Conservation (phyloP, 352 stramenopile genomes). For the Globisporangium viniferum region DNA sequence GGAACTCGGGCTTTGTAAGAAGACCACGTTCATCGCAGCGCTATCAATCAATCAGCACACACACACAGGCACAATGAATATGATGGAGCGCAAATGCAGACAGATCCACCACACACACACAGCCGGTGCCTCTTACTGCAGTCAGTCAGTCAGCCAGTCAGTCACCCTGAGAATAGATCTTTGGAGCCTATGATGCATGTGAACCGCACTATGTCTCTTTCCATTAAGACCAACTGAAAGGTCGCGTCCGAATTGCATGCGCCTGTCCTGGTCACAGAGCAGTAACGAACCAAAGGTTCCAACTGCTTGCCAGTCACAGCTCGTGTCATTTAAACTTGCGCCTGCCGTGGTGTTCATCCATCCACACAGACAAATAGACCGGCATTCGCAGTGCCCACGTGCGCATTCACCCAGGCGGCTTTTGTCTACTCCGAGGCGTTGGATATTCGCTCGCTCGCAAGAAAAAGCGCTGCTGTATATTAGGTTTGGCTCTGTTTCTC, state of each 20-base stretch:
- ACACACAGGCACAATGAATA: not conserved
- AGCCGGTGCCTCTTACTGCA: not conserved
- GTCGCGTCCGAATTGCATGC: not conserved
- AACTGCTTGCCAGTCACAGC: not conserved
- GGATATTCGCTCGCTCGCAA: not conserved
- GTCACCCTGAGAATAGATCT: constrained; percentile 2
- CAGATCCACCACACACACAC: not conserved
- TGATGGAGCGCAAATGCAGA: not conserved
- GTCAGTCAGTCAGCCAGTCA: not conserved
- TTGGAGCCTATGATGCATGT: not conserved
- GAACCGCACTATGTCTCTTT: not conserved
- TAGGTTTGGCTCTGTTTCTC: not conserved
- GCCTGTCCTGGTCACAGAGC: not conserved
- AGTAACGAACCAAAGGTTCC: not conserved
- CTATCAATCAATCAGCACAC: not conserved
- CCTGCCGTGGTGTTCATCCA: not conserved
- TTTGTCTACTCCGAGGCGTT: not conserved
- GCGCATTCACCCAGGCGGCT: not conserved
- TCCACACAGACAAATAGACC: not conserved
- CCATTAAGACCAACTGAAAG: not conserved
- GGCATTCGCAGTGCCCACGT: not conserved
- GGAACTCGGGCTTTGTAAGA: not conserved
- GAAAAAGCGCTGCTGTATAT: not conserved
- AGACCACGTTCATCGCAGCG: not conserved
- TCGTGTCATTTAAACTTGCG: not conserved